Evolutionary conservation across 495 filamentous ascomycete genomes (phyloP).

Genomic region (Penicillium bovifimosum): DNA sequence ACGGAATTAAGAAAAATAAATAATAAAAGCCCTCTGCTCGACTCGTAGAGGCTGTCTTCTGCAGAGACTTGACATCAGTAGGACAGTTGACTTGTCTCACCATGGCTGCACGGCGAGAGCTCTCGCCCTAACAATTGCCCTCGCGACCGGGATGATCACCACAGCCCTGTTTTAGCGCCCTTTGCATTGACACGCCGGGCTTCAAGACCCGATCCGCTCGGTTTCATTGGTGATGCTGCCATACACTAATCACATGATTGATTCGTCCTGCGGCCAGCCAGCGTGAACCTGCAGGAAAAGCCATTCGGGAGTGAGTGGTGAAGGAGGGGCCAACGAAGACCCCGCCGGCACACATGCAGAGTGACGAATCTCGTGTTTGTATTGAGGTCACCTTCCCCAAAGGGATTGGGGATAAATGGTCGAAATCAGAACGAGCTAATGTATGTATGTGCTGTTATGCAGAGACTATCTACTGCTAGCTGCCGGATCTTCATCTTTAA

Average conservation of each 20-base stretch:
- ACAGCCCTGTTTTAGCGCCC: slow-evolving; percentile 22
- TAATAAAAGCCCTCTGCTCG: neutral
- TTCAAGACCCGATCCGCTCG: slow-evolving; percentile 14
- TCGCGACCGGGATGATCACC: slow-evolving; percentile 25
- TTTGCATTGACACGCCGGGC: slow-evolving; percentile 10
- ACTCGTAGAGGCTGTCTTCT: slow-evolving; percentile 2
- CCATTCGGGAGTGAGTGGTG: slow-evolving; percentile 16
- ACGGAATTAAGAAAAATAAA: slow-evolving; percentile 1
- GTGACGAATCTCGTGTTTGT: slow-evolving; percentile 21
- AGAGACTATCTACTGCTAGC: slow-evolving; percentile 10
- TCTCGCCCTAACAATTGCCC: slow-evolving; percentile 20
- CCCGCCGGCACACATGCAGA: slow-evolving; percentile 31
- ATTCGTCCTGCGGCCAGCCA: slow-evolving; percentile 35
- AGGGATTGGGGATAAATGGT: slow-evolving; percentile 20
- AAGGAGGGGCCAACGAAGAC: slow-evolving; percentile 19
- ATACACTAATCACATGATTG: slow-evolving; percentile 39
- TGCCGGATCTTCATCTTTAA: slow-evolving; percentile 4
- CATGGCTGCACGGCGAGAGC: slow-evolving; percentile 17
- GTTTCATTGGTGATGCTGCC: slow-evolving; percentile 23
- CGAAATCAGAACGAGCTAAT: slow-evolving; percentile 15
- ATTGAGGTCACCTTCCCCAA: slow-evolving; percentile 1
- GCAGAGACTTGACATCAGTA: neutral
- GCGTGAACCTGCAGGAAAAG: slow-evolving; percentile 33
- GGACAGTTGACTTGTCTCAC: slow-evolving; percentile 24
- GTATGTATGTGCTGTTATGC: neutral